phyloP scores from a whole-genome alignment of 2,329 filamentous ascomycete species.

The Ceratocystis diversiconidia region DNA sequence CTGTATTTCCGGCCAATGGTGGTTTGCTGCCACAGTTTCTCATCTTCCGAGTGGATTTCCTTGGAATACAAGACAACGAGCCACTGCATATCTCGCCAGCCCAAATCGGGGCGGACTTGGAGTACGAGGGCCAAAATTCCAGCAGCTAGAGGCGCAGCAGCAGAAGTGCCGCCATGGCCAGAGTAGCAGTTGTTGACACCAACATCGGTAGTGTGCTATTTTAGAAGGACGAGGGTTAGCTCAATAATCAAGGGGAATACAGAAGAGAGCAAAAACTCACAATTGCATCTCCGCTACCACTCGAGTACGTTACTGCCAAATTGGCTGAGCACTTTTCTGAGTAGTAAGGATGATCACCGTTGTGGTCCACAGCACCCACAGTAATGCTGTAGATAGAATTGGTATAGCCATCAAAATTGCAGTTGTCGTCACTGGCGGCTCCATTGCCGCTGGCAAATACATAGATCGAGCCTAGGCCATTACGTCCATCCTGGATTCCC shows the following conservation, averaged over 20 bases:
- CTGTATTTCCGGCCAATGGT: constrained; percentile 74
- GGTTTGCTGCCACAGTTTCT: constrained; percentile 67
- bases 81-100: constrained; percentile 91
- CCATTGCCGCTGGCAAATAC: constrained; percentile 97
- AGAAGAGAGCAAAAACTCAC: constrained; percentile 30
- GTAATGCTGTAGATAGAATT: constrained; percentile 99
- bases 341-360: constrained; percentile 84
- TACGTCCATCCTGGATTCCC: constrained; percentile 75
- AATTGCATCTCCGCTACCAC: constrained; percentile 74
- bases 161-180: constrained; percentile 86
- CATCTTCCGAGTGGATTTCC: constrained; percentile 53
- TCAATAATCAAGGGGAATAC: neutral
- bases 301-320: constrained; percentile 91
- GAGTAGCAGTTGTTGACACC: constrained; percentile 65
- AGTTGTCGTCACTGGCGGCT: constrained; percentile 76
- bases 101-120: constrained; percentile 69
- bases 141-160: constrained; percentile 81
- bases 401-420: constrained; percentile 98
- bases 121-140: constrained; percentile 84
- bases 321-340: constrained; percentile 93
- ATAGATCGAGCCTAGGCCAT: constrained; percentile 75
- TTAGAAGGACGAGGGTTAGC: constrained; percentile 12
- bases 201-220: constrained; percentile 80
- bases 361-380: constrained; percentile 79
- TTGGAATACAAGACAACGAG: constrained; percentile 73